phyloP scores from a whole-genome alignment of 805 yeast genomes.

The Yamadazyma nakazawae region DNA sequence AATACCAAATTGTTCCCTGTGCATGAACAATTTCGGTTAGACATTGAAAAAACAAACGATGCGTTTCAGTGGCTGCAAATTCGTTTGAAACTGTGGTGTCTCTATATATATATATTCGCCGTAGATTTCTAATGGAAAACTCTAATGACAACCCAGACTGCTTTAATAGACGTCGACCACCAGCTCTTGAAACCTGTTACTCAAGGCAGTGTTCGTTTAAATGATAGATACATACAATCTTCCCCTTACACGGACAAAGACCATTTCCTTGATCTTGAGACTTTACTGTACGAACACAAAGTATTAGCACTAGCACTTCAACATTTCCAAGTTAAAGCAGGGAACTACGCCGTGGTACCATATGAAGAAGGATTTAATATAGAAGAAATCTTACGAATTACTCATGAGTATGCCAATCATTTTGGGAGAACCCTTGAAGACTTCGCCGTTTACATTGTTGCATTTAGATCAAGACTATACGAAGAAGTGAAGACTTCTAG shows the following conservation, averaged over 20 bases:
- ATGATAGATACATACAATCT: conserved; percentile 14
- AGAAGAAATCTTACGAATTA: conserved; percentile 17
- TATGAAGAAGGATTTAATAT: conserved; percentile 28
- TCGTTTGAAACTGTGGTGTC: not conserved
- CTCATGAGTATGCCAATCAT: not conserved
- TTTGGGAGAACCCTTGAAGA: conserved; percentile 9
- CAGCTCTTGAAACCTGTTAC: not conserved
- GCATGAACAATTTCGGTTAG: no score
- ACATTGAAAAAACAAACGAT: no score
- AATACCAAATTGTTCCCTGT: no score
- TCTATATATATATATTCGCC: not conserved
- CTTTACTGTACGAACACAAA: conserved; percentile 18
- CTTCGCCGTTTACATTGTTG: conserved; percentile 28
- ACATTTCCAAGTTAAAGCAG: conserved; percentile 17
- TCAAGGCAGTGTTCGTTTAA: not conserved
- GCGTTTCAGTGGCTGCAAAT: not conserved
- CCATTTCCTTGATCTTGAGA: conserved; percentile 25
- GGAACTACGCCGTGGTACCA: conserved; percentile 21
- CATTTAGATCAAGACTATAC: conserved; percentile 29
- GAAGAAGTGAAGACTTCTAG: conserved; percentile 22
- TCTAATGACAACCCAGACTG: not conserved
- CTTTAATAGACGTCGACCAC: conserved; percentile 1
- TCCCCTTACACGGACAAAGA: conserved; percentile 28
- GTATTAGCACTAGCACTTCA: conserved; percentile 30
- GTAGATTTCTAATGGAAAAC: not conserved